These are phyloP conservation scores for Tetradesmus obliquus DNA, from an alignment of 139 green algal species.

Conservation along the genomic window DNA sequence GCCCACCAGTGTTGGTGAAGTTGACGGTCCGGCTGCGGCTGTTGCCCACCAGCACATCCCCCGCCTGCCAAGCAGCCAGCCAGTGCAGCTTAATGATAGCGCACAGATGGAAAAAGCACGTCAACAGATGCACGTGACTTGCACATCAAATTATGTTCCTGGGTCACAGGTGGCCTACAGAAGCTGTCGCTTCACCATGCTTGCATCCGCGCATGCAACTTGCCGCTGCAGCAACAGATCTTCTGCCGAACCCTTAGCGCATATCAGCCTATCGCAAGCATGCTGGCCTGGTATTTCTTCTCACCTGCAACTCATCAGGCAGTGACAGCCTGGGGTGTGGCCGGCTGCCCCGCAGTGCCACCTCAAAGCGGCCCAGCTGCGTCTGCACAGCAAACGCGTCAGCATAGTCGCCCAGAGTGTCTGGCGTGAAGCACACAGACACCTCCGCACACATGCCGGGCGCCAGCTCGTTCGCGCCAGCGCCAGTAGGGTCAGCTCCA, in stretches of 20 bases:
- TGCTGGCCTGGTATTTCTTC: neutral
- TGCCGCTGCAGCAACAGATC: no score
- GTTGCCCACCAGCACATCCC: conserved; percentile 63
- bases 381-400: conserved; percentile 72
- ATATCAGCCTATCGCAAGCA: neutral
- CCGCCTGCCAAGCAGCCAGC: conserved; percentile 32
- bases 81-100: no score
- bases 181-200: no score
- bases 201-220: no score
- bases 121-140: no score
- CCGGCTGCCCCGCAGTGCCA: conserved; percentile 61
- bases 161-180: no score
- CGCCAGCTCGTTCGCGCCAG: conserved; percentile 55
- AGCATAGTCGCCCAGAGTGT: conserved; percentile 77
- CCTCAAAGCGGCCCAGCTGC: conserved; percentile 53
- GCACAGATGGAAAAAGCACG: no score
- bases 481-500: neutral
- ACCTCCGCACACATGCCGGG: conserved; percentile 69
- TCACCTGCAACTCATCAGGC: conserved; percentile 41
- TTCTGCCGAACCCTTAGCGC: no score
- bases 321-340: conserved; percentile 70
- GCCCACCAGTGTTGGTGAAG: conserved; percentile 65
- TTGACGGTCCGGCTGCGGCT: conserved; percentile 31
- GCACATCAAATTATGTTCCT: no score
- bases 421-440: conserved; percentile 74